Base-by-base conservation (phyloP, 2,329 filamentous ascomycete species). In the Monilinia laxa region DNA sequence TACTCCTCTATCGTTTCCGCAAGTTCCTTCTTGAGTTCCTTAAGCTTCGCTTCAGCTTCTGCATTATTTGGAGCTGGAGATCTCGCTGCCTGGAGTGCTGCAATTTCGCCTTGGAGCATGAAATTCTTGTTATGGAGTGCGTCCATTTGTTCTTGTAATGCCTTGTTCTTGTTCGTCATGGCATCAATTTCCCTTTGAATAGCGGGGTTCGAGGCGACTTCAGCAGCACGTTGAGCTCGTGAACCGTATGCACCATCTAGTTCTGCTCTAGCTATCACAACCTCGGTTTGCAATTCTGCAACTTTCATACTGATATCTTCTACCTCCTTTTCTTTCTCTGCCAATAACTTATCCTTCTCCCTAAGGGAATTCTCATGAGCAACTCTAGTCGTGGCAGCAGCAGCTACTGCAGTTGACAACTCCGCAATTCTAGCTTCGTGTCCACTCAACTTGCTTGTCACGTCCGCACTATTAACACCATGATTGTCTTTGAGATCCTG, bases 211-310 rank as follows among this genome's bases (percentile, higher is more conserved):
- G 81, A 80, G 12, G 85, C 85, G 14, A 84, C 84, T 75, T 89
- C 87, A n/a, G 87, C 88, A 16, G 87, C 87, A 42, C 89, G 85
- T 75, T 91, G 82, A 12, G 87, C 84, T 62, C 88, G 82, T n/a
- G 83, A 85, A 52, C 95, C 95, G 76, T 98, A 97, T 75, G 96
- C 96, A 69, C 92, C 92, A 73, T 97, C 95, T 35, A 98, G 90
- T 77, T 98, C 94, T 64, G 93, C 92, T 75, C 88, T 87, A 35
- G 91, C 92, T 71, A 98, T 89, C n/a, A 94, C 96, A 53, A 98
- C 84, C 80, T 98, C 89, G 2, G 88, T 91, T 47, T 87, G 87
- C 7, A 89, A 80, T 63, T 85, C 82, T 4, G 89, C 87, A 62
- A 90, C 81, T 73, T 90, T 85, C 65, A 83, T 81, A 74, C 90